Percentiles rank a stretch among this genome's conserved stretches.
phyloP scores from a whole-genome alignment of 257 asterid species.

The Solanum megistacrolobum region DNA sequence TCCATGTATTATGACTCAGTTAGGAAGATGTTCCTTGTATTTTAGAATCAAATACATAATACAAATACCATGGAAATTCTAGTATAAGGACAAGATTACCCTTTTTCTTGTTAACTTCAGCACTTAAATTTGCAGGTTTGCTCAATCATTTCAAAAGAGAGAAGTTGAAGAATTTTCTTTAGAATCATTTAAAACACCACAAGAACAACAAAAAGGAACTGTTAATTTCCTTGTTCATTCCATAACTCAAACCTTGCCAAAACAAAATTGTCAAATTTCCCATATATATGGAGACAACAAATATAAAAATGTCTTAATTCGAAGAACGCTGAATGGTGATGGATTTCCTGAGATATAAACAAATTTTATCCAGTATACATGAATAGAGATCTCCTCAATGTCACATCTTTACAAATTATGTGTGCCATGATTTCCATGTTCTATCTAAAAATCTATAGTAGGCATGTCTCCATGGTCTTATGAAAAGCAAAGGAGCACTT shows the following conservation, averaged over 20 bases:
- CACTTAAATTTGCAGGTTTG: neutral
- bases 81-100: neutral
- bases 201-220: neutral
- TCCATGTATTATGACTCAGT: too few relatives aligned
- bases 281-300: neutral
- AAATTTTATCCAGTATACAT: neutral
- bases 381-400: neutral
- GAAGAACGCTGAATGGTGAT: neutral
- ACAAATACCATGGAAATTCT: neutral
- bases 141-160: neutral
- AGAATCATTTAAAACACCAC: neutral
- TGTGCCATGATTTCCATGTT: neutral
- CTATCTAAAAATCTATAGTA: neutral
- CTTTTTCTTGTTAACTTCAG: neutral
- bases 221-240: neutral
- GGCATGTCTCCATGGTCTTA: neutral
- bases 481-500: slow-evolving; percentile 1
- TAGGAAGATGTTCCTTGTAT: neutral
- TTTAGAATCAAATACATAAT: neutral
- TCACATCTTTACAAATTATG: neutral
- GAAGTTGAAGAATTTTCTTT: neutral
- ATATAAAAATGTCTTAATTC: neutral
- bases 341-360: neutral
- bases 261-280: neutral
- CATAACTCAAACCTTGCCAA: neutral